A percentile compares a stretch with the other conserved stretches of the same genome.
Evolutionary conservation across 2,329 filamentous ascomycete genomes (phyloP).

Genomic region (Elsinoe fawcettii): DNA sequence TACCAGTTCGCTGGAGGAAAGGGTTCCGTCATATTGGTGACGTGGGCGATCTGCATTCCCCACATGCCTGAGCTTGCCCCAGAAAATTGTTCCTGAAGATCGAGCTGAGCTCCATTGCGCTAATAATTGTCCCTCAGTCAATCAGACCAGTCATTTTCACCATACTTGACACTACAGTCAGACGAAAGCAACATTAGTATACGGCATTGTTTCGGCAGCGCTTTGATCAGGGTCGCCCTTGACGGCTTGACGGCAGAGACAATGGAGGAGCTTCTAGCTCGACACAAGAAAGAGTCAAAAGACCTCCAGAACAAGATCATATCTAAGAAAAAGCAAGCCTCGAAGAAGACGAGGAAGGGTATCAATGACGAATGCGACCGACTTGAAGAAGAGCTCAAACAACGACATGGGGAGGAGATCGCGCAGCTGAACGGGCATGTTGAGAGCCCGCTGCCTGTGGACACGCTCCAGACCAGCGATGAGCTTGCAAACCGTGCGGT

Average conservation of each 20-base stretch:
- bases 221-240: too few species aligned
- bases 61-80: not conserved
- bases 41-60: not conserved
- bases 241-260: too few species aligned
- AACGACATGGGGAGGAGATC: conserved; percentile 47
- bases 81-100: not conserved
- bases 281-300: conserved; percentile 80
- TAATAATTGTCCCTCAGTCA: not conserved
- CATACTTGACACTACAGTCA: too few species aligned
- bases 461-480: conserved; percentile 1
- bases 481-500: not conserved
- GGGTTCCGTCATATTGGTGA: not conserved
- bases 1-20: too few species aligned
- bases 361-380: conserved; percentile 56
- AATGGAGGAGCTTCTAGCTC: conserved; percentile 69
- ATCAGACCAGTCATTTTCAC: not conserved
- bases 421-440: conserved; percentile 32
- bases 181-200: too few species aligned
- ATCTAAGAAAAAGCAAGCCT: conserved; percentile 94
- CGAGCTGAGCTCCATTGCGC: not conserved
- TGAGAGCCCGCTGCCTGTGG: not conserved
- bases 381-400: conserved; percentile 49
- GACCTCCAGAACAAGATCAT: conserved; percentile 81
- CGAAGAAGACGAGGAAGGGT: conserved; percentile 62
- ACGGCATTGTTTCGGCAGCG: too few species aligned